These are phyloP conservation scores for Myotisia sp. DNA, from an alignment of 2,329 filamentous ascomycete genomes.

Conservation along the genomic window DNA sequence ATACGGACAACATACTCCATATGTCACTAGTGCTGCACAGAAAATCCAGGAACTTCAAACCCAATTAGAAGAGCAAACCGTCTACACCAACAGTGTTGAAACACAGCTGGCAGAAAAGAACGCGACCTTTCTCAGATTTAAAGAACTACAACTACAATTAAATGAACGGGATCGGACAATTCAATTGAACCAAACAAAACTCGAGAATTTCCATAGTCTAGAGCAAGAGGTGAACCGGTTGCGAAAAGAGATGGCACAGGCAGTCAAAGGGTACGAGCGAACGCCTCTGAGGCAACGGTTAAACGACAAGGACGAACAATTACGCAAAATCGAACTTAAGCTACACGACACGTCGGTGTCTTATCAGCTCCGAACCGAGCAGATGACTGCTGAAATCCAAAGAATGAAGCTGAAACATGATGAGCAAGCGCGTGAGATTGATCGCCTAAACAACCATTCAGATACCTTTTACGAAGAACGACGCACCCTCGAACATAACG, in stretches of 20 bases:
- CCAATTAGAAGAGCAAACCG: constrained; percentile 23
- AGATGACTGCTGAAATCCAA: constrained; percentile 26
- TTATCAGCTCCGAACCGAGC: constrained; percentile 22
- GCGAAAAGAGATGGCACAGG: constrained; percentile 3
- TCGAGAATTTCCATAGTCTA: constrained; percentile 14
- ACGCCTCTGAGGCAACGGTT: constrained; percentile 23
- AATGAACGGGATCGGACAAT: neutral
- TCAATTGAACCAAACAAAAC: constrained; percentile 9
- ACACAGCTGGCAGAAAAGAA: neutral
- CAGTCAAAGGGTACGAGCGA: too few relatives aligned
- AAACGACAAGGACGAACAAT: constrained; percentile 20
- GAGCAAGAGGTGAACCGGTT: constrained; percentile 10
- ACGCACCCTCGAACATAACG: constrained; percentile 21
- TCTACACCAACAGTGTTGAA: constrained; percentile 12
- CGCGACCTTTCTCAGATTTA: neutral
- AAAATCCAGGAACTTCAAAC: constrained; percentile 27
- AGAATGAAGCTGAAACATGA: constrained; percentile 23
- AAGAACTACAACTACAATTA: neutral
- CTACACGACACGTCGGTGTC: constrained; percentile 21
- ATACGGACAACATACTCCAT: constrained; percentile 18
- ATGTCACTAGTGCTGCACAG: constrained; percentile 24
- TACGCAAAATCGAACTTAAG: constrained; percentile 22
- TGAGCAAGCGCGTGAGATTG: constrained; percentile 22
- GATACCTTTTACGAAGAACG: constrained; percentile 22
- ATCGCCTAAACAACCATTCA: constrained; percentile 23